Conservation (phyloP, 495 filamentous ascomycete species). For the Tuber brumale region DNA sequence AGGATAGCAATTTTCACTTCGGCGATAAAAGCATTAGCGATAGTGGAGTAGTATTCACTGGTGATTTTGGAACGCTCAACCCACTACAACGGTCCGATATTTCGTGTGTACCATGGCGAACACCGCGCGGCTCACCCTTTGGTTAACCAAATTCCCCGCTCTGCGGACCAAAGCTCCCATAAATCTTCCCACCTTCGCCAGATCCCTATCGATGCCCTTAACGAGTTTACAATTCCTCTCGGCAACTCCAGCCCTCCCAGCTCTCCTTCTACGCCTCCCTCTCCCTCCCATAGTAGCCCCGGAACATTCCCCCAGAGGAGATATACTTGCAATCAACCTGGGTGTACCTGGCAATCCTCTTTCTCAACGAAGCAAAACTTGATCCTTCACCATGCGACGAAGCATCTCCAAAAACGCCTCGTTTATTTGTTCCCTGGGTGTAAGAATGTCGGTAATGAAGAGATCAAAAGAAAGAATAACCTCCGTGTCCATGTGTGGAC, state of each 20-base stretch:
- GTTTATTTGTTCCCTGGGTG: conserved; percentile 7
- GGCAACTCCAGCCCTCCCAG: too few relatives aligned
- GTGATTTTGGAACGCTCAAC: too few relatives aligned
- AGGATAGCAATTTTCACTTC: too few relatives aligned
- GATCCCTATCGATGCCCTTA: neutral
- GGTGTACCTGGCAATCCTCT: neutral
- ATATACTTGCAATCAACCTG: neutral
- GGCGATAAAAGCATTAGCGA: too few relatives aligned
- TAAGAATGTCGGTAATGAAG: conserved; percentile 6
- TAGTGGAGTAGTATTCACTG: too few relatives aligned
- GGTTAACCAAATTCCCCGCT: neutral
- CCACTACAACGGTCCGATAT: neutral
- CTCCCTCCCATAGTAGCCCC: neutral
- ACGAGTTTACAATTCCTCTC: neutral
- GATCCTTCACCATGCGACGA: neutral
- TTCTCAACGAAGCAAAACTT: conserved; percentile 11
- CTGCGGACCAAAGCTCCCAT: neutral
- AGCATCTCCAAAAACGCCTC: neutral
- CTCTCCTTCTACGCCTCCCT: too few relatives aligned
- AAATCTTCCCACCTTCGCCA: neutral
- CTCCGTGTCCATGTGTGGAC: neutral
- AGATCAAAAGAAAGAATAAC: conserved; percentile 19
- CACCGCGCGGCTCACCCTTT: too few relatives aligned
- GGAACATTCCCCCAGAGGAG: neutral
- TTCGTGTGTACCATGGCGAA: neutral